phyloP scores from a whole-genome alignment of 1,284 basidiomycete genomes.

The Cryptococcus sp. region DNA sequence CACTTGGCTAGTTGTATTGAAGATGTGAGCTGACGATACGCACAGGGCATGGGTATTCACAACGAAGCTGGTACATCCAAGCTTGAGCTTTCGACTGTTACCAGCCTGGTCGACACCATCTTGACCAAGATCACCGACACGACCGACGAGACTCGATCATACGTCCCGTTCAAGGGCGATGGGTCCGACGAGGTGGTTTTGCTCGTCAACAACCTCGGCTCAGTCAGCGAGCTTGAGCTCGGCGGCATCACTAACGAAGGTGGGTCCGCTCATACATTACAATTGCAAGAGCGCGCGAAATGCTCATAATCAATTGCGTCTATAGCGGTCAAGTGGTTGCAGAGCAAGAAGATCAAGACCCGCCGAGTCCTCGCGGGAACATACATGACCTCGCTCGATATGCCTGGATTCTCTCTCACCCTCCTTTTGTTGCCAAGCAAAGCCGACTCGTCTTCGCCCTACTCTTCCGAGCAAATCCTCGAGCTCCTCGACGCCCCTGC shows the following conservation, averaged over 20 bases:
- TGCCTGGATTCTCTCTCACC: conserved; percentile 92
- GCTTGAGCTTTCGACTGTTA: conserved; percentile 62
- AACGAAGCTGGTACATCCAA: conserved; percentile 85
- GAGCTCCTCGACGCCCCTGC: conserved; percentile 74
- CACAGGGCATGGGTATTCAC: conserved; percentile 72
- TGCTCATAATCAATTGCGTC: neutral
- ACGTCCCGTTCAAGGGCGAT: conserved; percentile 71
- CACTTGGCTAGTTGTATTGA: neutral
- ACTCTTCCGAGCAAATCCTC: conserved; percentile 61
- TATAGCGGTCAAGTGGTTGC: conserved; percentile 59
- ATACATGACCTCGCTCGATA: conserved; percentile 90
- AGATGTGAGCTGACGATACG: neutral
- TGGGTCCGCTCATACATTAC: conserved; percentile 11
- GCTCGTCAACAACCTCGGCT: conserved; percentile 63
- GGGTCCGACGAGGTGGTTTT: conserved; percentile 62
- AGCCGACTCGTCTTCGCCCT: conserved; percentile 47
- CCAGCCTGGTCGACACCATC: conserved; percentile 69
- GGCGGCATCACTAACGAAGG: conserved; percentile 66
- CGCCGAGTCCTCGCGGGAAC: conserved; percentile 71
- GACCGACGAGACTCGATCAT: conserved; percentile 77
- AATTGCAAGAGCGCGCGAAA: neutral
- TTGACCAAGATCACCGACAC: conserved; percentile 72
- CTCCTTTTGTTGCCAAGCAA: conserved; percentile 71
- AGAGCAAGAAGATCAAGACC: conserved; percentile 61
- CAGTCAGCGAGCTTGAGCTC: conserved; percentile 82